These are phyloP conservation scores for Aphanomyces invadans DNA, from an alignment of 352 stramenopile species.

Conservation along the genomic window DNA sequence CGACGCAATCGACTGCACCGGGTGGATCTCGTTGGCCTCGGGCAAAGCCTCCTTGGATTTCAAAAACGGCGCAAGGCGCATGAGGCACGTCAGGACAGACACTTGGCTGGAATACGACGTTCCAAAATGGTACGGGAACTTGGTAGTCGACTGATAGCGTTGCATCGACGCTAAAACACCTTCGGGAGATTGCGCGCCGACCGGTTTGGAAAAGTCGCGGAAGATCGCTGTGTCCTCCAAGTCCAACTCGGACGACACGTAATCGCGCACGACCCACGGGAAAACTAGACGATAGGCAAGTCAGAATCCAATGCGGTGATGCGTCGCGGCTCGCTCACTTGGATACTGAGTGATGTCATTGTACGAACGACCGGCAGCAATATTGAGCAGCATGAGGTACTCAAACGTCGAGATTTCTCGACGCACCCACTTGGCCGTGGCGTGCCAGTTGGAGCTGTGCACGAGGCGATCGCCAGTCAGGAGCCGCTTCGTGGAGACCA, in stretches of 20 bases:
- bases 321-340: background rate
- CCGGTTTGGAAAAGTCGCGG: slow-evolving; percentile 94
- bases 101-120: slow-evolving; percentile 65
- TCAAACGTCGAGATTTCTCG: slow-evolving; percentile 91
- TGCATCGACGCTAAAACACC: slow-evolving; percentile 38
- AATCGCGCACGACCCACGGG: slow-evolving; percentile 97
- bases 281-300: slow-evolving; percentile 72
- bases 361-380: slow-evolving; percentile 92
- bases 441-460: slow-evolving; percentile 62
- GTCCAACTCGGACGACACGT: slow-evolving; percentile 89
- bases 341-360: slow-evolving; percentile 98
- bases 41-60: slow-evolving; percentile 28
- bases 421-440: slow-evolving; percentile 76
- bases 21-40: background rate
- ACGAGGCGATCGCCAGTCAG: slow-evolving; percentile 65
- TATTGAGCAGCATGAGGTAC: slow-evolving; percentile 95
- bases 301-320: background rate
- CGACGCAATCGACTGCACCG: slow-evolving; percentile 5
- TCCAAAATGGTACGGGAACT: slow-evolving; percentile 58
- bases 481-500: slow-evolving; percentile 66
- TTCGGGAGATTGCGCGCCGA: slow-evolving; percentile 84
- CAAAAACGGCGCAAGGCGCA: slow-evolving; percentile 62
- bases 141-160: slow-evolving; percentile 35
- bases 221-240: slow-evolving; percentile 90
- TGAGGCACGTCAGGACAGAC: slow-evolving; percentile 68